Conservation (phyloP, 2,329 filamentous ascomycete genomes). For the Aspergillus calidoustus region DNA sequence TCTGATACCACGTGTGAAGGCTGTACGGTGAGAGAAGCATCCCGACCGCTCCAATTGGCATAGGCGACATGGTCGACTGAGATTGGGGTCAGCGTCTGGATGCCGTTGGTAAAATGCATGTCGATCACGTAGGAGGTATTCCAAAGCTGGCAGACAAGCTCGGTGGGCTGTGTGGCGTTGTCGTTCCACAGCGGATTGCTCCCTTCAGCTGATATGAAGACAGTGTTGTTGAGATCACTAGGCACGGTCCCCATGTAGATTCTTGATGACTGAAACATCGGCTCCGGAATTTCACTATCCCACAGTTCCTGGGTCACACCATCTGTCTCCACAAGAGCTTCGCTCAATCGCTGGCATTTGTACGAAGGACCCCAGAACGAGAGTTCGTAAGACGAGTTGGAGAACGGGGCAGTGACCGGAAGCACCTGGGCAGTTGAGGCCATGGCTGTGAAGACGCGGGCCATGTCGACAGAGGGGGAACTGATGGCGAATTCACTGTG, state of each 20-base stretch:
- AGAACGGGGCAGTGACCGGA: slow-evolving; percentile 10
- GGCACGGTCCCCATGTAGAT: too few relatives aligned
- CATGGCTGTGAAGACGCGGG: neutral
- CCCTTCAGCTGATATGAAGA: slow-evolving; percentile 3
- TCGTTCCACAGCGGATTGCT: slow-evolving; percentile 5
- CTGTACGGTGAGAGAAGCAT: neutral
- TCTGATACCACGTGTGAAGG: too few relatives aligned
- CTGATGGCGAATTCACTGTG: neutral
- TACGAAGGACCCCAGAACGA: slow-evolving; percentile 22
- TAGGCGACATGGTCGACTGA: slow-evolving; percentile 12
- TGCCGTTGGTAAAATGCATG: slow-evolving; percentile 7
- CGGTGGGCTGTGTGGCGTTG: slow-evolving; percentile 10
- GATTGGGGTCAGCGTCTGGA: slow-evolving; percentile 13
- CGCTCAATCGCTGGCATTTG: slow-evolving; percentile 18
- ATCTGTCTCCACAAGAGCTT: slow-evolving; percentile 15
- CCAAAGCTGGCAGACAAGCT: slow-evolving; percentile 21
- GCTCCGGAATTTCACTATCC: too few relatives aligned
- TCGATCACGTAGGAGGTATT: slow-evolving; percentile 20
- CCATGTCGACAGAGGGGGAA: slow-evolving; percentile 8
- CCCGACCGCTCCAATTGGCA: slow-evolving; percentile 3
- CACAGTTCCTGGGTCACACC: slow-evolving; percentile 9
- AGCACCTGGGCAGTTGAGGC: slow-evolving; percentile 7
- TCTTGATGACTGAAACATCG: too few relatives aligned
- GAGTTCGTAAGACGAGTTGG: slow-evolving; percentile 17
- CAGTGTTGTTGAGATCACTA: too few relatives aligned